Percentiles rank a stretch among this genome's conserved stretches.
Evolutionary conservation across 805 yeast genomes (phyloP).

Genomic region (Kuraishia cidri): DNA sequence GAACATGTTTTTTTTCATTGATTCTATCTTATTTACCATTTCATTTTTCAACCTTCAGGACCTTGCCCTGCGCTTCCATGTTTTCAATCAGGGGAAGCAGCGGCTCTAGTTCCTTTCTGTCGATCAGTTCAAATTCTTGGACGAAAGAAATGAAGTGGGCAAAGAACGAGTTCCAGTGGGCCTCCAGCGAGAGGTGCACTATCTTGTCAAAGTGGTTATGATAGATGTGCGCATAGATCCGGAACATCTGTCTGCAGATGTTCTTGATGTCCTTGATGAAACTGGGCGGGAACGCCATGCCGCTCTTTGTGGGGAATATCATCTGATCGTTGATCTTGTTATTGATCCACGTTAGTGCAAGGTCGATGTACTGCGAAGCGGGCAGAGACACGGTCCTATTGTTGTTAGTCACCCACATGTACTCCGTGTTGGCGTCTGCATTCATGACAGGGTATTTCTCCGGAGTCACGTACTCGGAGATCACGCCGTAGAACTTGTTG

Average conservation of each 20-base stretch:
- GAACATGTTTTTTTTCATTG: too few relatives aligned
- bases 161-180: constrained; percentile 97
- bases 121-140: constrained; percentile 77
- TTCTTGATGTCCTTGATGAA: constrained; percentile 78
- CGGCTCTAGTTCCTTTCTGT: constrained; percentile 73
- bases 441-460: constrained; percentile 89
- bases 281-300: constrained; percentile 82
- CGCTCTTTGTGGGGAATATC: constrained; percentile 85
- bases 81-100: constrained; percentile 66
- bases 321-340: constrained; percentile 83
- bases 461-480: constrained; percentile 85
- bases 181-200: constrained; percentile 86
- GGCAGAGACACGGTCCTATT: constrained; percentile 82
- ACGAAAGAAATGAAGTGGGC: constrained; percentile 88
- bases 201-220: constrained; percentile 92
- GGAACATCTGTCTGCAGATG: constrained; percentile 84
- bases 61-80: constrained; percentile 82
- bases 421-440: constrained; percentile 90
- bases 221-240: constrained; percentile 92
- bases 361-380: constrained; percentile 88
- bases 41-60: constrained; percentile 19
- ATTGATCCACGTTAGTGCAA: constrained; percentile 84
- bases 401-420: constrained; percentile 68
- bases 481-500: constrained; percentile 83
- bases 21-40: too few relatives aligned